Percentiles rank a stretch among this genome's conserved stretches.
These are phyloP conservation scores for Zymoseptoria ardabiliae DNA, from an alignment of 2,329 filamentous ascomycete species.

Conservation along the genomic window DNA sequence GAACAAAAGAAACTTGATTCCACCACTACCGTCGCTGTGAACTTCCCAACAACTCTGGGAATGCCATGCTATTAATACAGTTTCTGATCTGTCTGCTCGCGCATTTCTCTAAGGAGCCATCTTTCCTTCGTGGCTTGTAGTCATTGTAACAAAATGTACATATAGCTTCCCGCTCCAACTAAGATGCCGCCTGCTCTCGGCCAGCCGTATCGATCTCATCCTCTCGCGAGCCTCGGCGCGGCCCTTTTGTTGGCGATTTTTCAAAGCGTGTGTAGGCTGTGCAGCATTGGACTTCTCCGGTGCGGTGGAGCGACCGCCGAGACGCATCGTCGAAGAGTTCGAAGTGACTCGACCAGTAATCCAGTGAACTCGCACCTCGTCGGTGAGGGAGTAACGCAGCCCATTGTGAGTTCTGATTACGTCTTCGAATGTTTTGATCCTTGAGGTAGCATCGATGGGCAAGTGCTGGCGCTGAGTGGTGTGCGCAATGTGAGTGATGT, in stretches of 20 bases:
- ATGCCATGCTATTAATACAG: not conserved
- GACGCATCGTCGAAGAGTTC: not conserved
- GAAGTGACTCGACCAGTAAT: not conserved
- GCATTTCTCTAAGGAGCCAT: not conserved
- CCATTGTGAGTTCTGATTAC: not conserved
- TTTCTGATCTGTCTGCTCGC: not conserved
- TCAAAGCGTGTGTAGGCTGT: not conserved
- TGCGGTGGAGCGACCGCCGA: not conserved
- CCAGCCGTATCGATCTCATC: not conserved
- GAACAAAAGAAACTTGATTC: not conserved
- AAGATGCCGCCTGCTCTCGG: not conserved
- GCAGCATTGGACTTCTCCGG: not conserved
- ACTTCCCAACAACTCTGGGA: not conserved
- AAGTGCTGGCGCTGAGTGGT: not conserved
- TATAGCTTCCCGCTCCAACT: not conserved
- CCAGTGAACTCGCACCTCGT: not conserved
- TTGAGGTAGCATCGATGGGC: not conserved
- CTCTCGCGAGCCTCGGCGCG: not conserved
- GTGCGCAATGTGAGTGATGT: not conserved
- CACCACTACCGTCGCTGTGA: not conserved
- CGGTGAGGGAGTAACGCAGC: not conserved
- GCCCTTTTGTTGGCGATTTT: not conserved
- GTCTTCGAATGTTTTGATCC: not conserved
- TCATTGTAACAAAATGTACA: not conserved
- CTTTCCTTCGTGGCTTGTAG: not conserved